A percentile compares a stretch with the other conserved stretches of the same genome.
phyloP scores from a whole-genome alignment of 2,329 filamentous ascomycete genomes.

The Domatiomyces globalis region DNA sequence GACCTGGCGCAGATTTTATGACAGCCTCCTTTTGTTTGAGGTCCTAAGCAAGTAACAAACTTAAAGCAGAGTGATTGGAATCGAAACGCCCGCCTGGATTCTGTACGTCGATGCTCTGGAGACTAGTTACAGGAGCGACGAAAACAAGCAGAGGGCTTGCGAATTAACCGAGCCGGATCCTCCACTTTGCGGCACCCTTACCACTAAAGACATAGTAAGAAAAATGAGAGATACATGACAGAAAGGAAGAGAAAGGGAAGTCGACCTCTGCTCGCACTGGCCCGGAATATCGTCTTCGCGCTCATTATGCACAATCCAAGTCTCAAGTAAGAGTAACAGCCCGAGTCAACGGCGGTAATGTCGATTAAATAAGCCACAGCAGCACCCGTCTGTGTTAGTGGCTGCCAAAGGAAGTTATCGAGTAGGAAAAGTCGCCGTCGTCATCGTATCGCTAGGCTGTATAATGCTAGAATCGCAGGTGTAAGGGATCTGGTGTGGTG shows the following conservation, averaged over 20 bases:
- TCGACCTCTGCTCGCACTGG: not conserved
- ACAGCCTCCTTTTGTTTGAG: no score
- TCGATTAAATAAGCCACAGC: conserved; percentile 15
- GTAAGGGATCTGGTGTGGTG: conserved; percentile 7
- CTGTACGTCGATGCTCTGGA: not conserved
- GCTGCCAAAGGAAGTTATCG: conserved; percentile 6
- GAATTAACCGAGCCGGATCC: not conserved
- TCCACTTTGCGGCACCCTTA: not conserved
- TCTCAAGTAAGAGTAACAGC: conserved; percentile 1
- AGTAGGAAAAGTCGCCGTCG: conserved; percentile 12
- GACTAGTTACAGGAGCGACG: not conserved
- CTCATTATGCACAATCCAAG: conserved; percentile 17
- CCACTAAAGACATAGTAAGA: not conserved
- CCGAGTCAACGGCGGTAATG: conserved; percentile 4
- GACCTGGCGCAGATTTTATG: no score
- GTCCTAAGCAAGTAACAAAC: no score
- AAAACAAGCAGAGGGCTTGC: not conserved
- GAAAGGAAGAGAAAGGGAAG: not conserved
- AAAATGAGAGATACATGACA: not conserved
- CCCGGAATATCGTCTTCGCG: conserved; percentile 3
- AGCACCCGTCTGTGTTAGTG: conserved; percentile 17
- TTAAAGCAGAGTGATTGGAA: not conserved
- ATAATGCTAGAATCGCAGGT: conserved; percentile 16
- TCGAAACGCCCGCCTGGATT: not conserved
- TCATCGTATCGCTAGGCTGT: conserved; percentile 22